phyloP scores from a whole-genome alignment of 495 filamentous ascomycete species.

The Hyaloscypha variabilis region DNA sequence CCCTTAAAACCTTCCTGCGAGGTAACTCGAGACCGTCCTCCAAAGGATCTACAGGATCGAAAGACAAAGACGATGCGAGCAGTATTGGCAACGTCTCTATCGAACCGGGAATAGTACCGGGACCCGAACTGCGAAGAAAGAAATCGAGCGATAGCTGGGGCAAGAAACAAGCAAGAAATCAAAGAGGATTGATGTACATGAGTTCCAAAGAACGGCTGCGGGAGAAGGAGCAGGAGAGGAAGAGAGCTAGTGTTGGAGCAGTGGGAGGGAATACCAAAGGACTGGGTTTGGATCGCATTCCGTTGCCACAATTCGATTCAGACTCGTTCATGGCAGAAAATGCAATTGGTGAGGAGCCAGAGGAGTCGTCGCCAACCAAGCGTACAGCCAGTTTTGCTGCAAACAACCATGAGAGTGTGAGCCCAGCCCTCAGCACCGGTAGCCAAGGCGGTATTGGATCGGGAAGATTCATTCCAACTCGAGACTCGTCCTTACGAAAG shows the following conservation, averaged over 20 bases:
- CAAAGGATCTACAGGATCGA: conserved; percentile 47
- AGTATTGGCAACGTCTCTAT: conserved; percentile 63
- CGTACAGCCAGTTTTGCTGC: neutral
- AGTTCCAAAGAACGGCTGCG: conserved; percentile 58
- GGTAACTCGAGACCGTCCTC: conserved; percentile 53
- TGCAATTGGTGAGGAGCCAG: conserved; percentile 53
- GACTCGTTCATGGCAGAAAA: conserved; percentile 54
- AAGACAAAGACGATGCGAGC: conserved; percentile 51
- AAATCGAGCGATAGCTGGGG: conserved; percentile 56
- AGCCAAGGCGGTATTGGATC: conserved; percentile 46
- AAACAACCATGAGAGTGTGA: conserved; percentile 29
- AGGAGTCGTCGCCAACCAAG: conserved; percentile 27
- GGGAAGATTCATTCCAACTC: conserved; percentile 60
- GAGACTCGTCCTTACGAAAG: conserved; percentile 71
- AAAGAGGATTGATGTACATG: conserved; percentile 61
- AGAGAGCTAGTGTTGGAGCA: conserved; percentile 43
- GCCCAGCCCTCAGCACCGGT: conserved; percentile 32
- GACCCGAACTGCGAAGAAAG: conserved; percentile 44
- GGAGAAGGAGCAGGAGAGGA: conserved; percentile 54
- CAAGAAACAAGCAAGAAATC: conserved; percentile 50
- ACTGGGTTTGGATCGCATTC: conserved; percentile 31
- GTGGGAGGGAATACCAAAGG: conserved; percentile 29
- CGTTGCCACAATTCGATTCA: conserved; percentile 27
- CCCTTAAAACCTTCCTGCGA: conserved; percentile 42
- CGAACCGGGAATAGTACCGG: conserved; percentile 50